Conservation (phyloP, 495 filamentous ascomycete genomes). For the Saxophila tyrrhenica region DNA sequence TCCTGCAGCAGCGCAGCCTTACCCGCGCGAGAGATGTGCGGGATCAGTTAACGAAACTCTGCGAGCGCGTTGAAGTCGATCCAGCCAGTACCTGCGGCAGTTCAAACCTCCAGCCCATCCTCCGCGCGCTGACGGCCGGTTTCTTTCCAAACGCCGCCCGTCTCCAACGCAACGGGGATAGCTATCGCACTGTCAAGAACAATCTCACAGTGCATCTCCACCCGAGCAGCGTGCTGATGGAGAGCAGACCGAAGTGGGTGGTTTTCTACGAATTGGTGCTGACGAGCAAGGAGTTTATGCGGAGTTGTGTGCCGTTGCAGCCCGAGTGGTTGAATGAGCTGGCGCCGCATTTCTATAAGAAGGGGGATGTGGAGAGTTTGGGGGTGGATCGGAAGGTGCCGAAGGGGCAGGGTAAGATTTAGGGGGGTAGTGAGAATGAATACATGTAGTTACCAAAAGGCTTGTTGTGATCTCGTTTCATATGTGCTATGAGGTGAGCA, state of each 20-base stretch:
- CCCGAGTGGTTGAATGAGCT: constrained; percentile 81
- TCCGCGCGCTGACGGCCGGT: constrained; percentile 78
- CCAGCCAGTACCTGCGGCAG: constrained; percentile 53
- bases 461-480: too few relatives aligned
- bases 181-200: constrained; percentile 91
- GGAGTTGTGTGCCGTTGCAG: constrained; percentile 74
- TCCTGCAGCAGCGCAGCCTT: constrained; percentile 77
- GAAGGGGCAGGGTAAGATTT: constrained; percentile 8
- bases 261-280: constrained; percentile 88
- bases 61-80: constrained; percentile 81
- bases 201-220: constrained; percentile 83
- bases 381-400: constrained; percentile 69
- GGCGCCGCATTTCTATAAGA: constrained; percentile 92
- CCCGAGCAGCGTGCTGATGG: constrained; percentile 70
- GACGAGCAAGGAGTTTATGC: constrained; percentile 90
- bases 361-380: constrained; percentile 76
- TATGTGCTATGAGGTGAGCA: background rate
- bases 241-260: constrained; percentile 75
- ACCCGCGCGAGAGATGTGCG: constrained; percentile 83
- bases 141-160: constrained; percentile 94
- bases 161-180: constrained; percentile 73
- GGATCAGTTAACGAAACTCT: constrained; percentile 88
- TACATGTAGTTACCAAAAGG: too few relatives aligned
- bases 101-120: constrained; percentile 61
- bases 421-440: too few relatives aligned